Evolutionary conservation across 1,284 basidiomycete species (phyloP).

Genomic region (Leccinum angustisporum): DNA sequence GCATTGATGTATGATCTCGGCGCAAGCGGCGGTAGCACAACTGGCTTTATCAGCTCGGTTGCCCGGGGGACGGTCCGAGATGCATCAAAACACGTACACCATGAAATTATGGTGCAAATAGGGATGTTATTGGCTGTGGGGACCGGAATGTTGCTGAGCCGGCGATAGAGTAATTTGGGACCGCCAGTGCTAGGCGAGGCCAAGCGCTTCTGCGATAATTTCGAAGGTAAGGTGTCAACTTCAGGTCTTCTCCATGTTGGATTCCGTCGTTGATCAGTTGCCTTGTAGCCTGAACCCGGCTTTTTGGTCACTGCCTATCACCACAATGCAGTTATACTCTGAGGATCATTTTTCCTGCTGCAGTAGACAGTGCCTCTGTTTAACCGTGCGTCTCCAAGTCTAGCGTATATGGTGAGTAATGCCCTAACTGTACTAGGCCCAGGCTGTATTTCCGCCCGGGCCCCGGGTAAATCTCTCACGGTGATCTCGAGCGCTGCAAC

Average conservation of each 20-base stretch:
- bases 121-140: background rate
- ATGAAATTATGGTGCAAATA: background rate
- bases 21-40: background rate
- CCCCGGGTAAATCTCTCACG: background rate
- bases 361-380: background rate
- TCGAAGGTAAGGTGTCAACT: background rate
- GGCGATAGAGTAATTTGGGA: background rate
- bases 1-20: background rate
- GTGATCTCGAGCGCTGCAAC: background rate
- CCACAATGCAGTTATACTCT: background rate
- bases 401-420: background rate
- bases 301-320: background rate
- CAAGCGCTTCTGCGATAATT: background rate
- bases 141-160: background rate
- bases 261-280: background rate
- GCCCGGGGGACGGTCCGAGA: background rate
- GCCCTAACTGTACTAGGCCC: background rate
- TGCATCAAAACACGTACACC: background rate
- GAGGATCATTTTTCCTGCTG: background rate
- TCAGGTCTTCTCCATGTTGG: background rate
- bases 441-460: background rate
- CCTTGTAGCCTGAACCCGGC: background rate
- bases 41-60: background rate
- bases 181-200: background rate
- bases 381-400: background rate